Conservation (phyloP, 352 stramenopile species). For the Globisporangium abappressorium region DNA sequence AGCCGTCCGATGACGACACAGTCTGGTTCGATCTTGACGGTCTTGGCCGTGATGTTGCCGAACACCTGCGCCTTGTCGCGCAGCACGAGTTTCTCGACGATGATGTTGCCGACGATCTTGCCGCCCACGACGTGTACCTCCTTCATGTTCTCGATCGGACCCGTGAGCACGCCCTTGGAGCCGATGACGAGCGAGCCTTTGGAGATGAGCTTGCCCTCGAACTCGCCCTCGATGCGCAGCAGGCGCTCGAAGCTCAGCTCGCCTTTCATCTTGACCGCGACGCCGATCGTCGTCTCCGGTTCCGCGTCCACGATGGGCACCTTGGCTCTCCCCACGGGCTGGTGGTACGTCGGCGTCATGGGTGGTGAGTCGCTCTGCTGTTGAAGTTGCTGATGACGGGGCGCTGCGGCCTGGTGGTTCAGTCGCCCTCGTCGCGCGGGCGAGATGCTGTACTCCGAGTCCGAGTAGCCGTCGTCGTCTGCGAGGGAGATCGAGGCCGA, state of each 20-base stretch:
- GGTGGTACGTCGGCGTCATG: slow-evolving; percentile 58
- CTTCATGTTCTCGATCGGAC: slow-evolving; percentile 87
- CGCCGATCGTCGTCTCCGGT: slow-evolving; percentile 79
- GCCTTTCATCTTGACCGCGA: slow-evolving; percentile 86
- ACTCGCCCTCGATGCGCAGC: slow-evolving; percentile 88
- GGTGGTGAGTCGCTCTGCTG: slow-evolving; percentile 56
- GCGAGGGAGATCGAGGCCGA: slow-evolving; percentile 15
- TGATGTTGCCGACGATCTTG: slow-evolving; percentile 85
- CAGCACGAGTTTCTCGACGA: slow-evolving; percentile 81
- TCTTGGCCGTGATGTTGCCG: slow-evolving; percentile 89
- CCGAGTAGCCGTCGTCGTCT: slow-evolving; percentile 62
- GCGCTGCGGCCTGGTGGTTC: slow-evolving; percentile 27
- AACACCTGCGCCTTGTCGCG: slow-evolving; percentile 85
- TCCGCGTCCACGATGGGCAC: slow-evolving; percentile 75
- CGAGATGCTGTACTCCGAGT: slow-evolving; percentile 59
- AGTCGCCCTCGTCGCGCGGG: slow-evolving; percentile 56
- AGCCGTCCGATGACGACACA: slow-evolving; percentile 81
- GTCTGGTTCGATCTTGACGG: slow-evolving; percentile 86
- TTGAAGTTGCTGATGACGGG: slow-evolving; percentile 18
- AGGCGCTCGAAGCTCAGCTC: slow-evolving; percentile 89
- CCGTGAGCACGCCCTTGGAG: slow-evolving; percentile 71
- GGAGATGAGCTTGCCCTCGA: slow-evolving; percentile 86
- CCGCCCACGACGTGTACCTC: slow-evolving; percentile 84
- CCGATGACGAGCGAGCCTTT: slow-evolving; percentile 88
- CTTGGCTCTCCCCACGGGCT: slow-evolving; percentile 33